These are phyloP conservation scores for Plectranthus barbatus DNA, from an alignment of 257 asterid genomes.

Conservation along the genomic window DNA sequence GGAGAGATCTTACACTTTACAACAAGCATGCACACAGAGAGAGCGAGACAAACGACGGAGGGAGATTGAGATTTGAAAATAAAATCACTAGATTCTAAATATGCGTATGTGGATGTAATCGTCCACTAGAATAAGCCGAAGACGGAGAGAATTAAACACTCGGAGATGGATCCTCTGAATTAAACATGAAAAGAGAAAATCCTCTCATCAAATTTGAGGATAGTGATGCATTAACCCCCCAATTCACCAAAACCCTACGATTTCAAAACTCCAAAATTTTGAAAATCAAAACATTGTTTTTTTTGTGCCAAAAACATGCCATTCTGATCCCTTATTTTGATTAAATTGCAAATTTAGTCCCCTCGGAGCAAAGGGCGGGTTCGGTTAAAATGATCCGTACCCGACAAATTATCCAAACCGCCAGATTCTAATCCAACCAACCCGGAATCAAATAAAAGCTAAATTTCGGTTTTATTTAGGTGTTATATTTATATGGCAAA, in stretches of 20 bases:
- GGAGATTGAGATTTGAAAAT: constrained; percentile 4
- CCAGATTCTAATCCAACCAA: too few relatives aligned
- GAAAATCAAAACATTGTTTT: too few relatives aligned
- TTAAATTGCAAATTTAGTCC: too few relatives aligned
- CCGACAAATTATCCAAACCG: too few relatives aligned
- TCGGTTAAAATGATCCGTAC: too few relatives aligned
- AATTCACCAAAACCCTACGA: constrained; percentile 20
- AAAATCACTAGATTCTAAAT: background rate
- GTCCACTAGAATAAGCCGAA: background rate
- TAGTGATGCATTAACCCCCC: constrained; percentile 12
- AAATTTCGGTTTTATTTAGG: too few relatives aligned
- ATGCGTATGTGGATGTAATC: background rate
- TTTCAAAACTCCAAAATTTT: too few relatives aligned
- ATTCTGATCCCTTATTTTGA: too few relatives aligned
- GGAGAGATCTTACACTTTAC: constrained; percentile 5
- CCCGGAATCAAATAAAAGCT: too few relatives aligned
- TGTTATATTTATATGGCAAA: too few relatives aligned
- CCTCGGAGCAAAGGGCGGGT: too few relatives aligned
- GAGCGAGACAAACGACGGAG: background rate
- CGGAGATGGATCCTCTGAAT: background rate
- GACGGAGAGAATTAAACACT: background rate
- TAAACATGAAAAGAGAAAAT: background rate
- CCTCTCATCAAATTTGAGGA: background rate
- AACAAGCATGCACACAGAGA: background rate
- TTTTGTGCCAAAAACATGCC: too few relatives aligned